Evolutionary conservation across 371 early-diverging fungal species (phyloP).

Genomic region (Capillidium rhysosporum): DNA sequence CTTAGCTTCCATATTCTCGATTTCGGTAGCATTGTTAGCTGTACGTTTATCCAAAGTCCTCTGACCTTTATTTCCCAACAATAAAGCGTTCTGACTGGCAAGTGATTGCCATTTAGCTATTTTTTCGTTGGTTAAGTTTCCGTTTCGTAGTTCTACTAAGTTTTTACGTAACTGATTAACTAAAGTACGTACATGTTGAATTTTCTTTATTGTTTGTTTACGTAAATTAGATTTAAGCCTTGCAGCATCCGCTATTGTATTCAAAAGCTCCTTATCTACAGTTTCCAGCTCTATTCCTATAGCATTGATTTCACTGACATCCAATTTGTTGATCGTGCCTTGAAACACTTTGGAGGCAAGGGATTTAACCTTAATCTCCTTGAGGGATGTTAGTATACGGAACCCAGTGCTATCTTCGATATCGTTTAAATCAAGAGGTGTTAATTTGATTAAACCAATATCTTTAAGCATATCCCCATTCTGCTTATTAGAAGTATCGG

Average conservation of each 20-base stretch:
- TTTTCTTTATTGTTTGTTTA: slow-evolving; percentile 8
- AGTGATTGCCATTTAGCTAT: slow-evolving; percentile 17
- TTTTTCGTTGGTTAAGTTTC: slow-evolving; percentile 15
- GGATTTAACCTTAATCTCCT: no score
- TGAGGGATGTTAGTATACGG: no score
- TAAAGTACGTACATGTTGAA: slow-evolving; percentile 7
- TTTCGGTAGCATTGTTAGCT: slow-evolving; percentile 13
- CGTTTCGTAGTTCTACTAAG: slow-evolving; percentile 15
- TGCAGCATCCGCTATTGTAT: no score
- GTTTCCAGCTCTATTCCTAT: not conserved
- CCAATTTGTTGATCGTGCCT: not conserved
- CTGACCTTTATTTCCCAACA: slow-evolving; percentile 10
- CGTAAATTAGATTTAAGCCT: no score
- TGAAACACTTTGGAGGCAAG: no score
- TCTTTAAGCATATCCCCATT: no score
- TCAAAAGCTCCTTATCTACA: not conserved
- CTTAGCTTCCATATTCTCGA: slow-evolving; percentile 15
- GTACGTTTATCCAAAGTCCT: slow-evolving; percentile 14
- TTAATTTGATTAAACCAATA: no score
- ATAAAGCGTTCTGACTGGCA: slow-evolving; percentile 15
- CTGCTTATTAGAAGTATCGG: no score
- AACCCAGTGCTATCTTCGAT: no score
- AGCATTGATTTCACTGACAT: slow-evolving; percentile 9
- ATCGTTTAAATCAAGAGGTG: no score
- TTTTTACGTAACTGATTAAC: slow-evolving; percentile 10